Evolutionary conservation across 164 flowering plant genomes (phyloP), one percentile per base, ranked within the genome.

Genomic region (Piper betle): DNA sequence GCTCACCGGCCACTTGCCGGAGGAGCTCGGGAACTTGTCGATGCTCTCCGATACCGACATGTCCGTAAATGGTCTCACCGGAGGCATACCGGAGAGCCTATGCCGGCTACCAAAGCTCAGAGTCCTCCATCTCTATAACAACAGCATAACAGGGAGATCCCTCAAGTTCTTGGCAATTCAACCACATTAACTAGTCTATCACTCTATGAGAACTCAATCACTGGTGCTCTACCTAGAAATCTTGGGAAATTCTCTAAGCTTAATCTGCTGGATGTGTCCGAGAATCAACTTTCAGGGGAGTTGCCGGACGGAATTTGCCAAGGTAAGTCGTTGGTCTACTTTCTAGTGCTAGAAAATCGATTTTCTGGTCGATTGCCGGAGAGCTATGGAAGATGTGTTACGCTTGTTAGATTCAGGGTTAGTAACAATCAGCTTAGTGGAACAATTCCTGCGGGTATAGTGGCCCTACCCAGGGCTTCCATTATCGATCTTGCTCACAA

Each of bases 61-160:
- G 55, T 90, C 98, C 2, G 91, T 87, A 25, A 93, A 84, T 61
- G 61, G 46, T 55, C 64, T 93, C 50, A 88, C 75, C 0, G 94
- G 97, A 18, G 69, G 41, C 8, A 73, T 93, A 37, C 98, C 98
- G 10, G 84, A 79, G n/a, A 77, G 84, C 2, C 58, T 93, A 2
- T 84, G 87, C 54, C 58, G 73, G 52, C 84, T 93, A 55, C 96
- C 94, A 1, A 79, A 78, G 25, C 87, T 93, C 33, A 59, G 61
- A 10, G 78, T 71, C 10, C 61, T 93, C 63, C 92, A 87, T 69
- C 65, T 90, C 8, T 90, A 90, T 74, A 86, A 84, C 80, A 93
- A 93, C 75, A 82, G 81, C 62, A 87, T 93, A 40, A 71, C 78
- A 2, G 98, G 98, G 84, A 74, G 60, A 80, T 93, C 54, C 94